A percentile compares a stretch with the other conserved stretches of the same genome.
Conservation (phyloP, 1,284 basidiomycete species). For the Leccinum pachyderme region DNA sequence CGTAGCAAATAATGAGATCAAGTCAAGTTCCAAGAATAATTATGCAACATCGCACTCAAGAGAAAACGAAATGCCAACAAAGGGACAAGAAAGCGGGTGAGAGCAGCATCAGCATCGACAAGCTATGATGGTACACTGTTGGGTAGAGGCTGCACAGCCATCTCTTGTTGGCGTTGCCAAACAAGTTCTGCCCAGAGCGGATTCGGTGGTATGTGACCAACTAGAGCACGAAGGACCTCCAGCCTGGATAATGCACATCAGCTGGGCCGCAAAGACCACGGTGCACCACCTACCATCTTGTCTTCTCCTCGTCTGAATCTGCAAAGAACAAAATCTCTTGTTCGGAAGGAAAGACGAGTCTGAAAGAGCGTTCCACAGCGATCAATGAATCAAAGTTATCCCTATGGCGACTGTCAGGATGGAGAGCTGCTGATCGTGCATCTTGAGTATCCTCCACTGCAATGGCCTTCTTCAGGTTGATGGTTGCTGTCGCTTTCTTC, state of each 20-base stretch:
- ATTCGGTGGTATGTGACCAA: slow-evolving; percentile 85
- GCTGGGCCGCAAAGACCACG: not conserved
- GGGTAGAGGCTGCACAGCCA: slow-evolving; percentile 21
- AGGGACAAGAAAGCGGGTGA: slow-evolving; percentile 8
- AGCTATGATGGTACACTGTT: slow-evolving; percentile 8
- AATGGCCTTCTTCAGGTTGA: slow-evolving; percentile 85
- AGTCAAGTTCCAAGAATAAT: slow-evolving; percentile 3
- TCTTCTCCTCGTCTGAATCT: slow-evolving; percentile 87
- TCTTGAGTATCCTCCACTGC: slow-evolving; percentile 76
- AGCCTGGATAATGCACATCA: slow-evolving; percentile 53
- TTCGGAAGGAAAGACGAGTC: slow-evolving; percentile 76
- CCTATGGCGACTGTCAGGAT: slow-evolving; percentile 43
- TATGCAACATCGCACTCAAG: not conserved
- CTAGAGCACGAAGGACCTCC: slow-evolving; percentile 73
- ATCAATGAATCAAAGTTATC: slow-evolving; percentile 73
- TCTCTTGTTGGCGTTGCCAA: slow-evolving; percentile 69
- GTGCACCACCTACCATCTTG: slow-evolving; percentile 67
- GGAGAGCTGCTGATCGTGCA: slow-evolving; percentile 43
- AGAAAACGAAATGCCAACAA: slow-evolving; percentile 8
- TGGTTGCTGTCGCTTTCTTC: slow-evolving; percentile 85
- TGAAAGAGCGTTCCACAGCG: slow-evolving; percentile 83
- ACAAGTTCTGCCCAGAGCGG: slow-evolving; percentile 89
- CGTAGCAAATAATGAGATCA: slow-evolving; percentile 15
- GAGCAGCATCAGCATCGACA: not conserved
- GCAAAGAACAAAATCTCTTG: slow-evolving; percentile 90